Percentiles rank a stretch among this genome's conserved stretches.
Conservation (phyloP, 2,329 filamentous ascomycete species). For the Fusarium hostae region DNA sequence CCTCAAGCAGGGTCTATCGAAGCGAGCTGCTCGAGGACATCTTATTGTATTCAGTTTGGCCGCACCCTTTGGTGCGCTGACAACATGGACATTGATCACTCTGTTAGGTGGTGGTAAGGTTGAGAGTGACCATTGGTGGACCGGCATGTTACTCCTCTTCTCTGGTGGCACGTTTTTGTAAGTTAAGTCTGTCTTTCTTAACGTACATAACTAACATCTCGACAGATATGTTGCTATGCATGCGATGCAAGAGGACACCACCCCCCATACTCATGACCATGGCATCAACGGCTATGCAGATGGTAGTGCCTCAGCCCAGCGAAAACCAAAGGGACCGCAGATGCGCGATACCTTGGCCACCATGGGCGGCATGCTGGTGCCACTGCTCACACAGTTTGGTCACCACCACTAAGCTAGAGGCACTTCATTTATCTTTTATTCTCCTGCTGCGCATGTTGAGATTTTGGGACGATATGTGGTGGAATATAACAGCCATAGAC, state of each 20-base stretch:
- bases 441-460: constrained; percentile 15
- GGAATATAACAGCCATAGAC: constrained; percentile 17
- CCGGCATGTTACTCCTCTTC: constrained; percentile 92
- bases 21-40: constrained; percentile 84
- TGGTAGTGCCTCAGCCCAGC: constrained; percentile 55
- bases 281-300: constrained; percentile 67
- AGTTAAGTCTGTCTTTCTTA: constrained; percentile 50
- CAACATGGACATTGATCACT: constrained; percentile 83
- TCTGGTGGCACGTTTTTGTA: constrained; percentile 95
- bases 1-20: constrained; percentile 89
- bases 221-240: constrained; percentile 96
- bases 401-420: constrained; percentile 69
- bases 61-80: constrained; percentile 84
- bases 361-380: constrained; percentile 80
- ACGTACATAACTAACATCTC: constrained; percentile 25
- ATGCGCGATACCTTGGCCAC: constrained; percentile 77
- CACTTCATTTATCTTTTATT: constrained; percentile 8
- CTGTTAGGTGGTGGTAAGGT: constrained; percentile 72
- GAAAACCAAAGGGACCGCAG: constrained; percentile 66
- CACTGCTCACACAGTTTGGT: constrained; percentile 80
- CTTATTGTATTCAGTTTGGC: constrained; percentile 91
- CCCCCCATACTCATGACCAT: constrained; percentile 60
- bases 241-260: constrained; percentile 85
- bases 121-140: constrained; percentile 82
- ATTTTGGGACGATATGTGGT: constrained; percentile 1